A percentile compares a stretch with the other conserved stretches of the same genome.
Conservation (phyloP, 2,329 filamentous ascomycete genomes). For the Fusarium nematophilum region DNA sequence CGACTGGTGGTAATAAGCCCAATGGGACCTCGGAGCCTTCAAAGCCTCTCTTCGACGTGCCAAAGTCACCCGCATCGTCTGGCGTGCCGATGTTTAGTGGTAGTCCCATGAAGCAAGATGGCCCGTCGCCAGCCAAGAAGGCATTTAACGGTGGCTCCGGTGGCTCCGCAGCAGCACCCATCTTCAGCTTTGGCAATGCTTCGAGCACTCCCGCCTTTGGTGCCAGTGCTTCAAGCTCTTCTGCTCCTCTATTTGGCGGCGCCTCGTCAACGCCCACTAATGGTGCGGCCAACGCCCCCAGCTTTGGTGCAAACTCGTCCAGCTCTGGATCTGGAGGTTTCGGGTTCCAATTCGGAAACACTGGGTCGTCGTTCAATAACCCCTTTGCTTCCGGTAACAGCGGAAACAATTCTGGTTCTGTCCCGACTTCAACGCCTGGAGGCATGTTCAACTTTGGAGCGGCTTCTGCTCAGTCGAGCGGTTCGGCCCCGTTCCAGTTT, state of each 20-base stretch:
- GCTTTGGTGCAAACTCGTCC: conserved; percentile 51
- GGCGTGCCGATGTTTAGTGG: conserved; percentile 52
- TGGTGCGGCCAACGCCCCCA: conserved; percentile 44
- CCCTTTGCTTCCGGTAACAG: conserved; percentile 51
- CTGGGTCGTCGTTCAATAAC: conserved; percentile 52
- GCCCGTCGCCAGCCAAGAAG: conserved; percentile 53
- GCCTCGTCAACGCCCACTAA: conserved; percentile 40
- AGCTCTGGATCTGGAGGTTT: conserved; percentile 39
- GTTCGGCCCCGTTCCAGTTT: conserved; percentile 53
- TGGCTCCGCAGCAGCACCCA: conserved; percentile 41
- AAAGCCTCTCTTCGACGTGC: conserved; percentile 54
- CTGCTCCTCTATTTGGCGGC: conserved; percentile 49
- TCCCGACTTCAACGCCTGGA: conserved; percentile 37
- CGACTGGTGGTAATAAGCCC: conserved; percentile 40
- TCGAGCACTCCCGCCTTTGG: conserved; percentile 46
- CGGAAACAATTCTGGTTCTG: conserved; percentile 39
- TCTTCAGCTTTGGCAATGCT: conserved; percentile 50
- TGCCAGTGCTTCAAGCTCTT: conserved; percentile 44
- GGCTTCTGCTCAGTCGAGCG: conserved; percentile 44
- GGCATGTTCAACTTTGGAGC: conserved; percentile 54
- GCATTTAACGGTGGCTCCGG: conserved; percentile 43
- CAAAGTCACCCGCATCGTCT: conserved; percentile 49
- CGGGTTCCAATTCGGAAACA: conserved; percentile 49
- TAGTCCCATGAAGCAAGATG: conserved; percentile 58
- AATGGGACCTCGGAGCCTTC: conserved; percentile 44